Percentiles rank a stretch among this genome's conserved stretches.
Conservation (phyloP, 2,329 filamentous ascomycete genomes). For the Pseudofabraea citricarpa region DNA sequence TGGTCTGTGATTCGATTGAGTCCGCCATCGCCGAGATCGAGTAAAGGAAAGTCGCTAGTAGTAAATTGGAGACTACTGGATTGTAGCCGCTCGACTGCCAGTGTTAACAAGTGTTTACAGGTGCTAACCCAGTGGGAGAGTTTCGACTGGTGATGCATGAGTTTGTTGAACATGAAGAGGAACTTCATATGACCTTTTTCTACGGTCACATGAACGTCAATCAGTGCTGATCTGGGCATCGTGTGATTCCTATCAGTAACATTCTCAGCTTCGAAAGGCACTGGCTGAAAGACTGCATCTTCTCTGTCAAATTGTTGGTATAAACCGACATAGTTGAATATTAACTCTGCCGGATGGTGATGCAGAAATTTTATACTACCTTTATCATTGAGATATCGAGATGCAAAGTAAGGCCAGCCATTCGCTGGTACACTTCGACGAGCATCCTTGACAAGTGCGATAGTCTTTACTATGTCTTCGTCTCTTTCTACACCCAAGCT, state of each 20-base stretch:
- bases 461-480: conserved; percentile 5
- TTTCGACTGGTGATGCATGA: not conserved
- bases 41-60: conserved; percentile 8
- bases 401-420: conserved; percentile 34
- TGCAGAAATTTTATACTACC: conserved; percentile 28
- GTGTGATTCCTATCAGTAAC: not conserved
- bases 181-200: not conserved
- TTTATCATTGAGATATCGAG: conserved; percentile 26
- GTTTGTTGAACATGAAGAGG: not conserved
- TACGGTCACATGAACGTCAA: conserved; percentile 1
- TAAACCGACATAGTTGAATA: conserved; percentile 44
- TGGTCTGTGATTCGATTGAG: not conserved
- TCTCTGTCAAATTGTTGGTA: conserved; percentile 39
- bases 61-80: not conserved
- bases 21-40: conserved; percentile 1
- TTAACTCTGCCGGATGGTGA: too few species aligned
- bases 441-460: conserved; percentile 30
- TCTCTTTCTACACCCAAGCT: not conserved
- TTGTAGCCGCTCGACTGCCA: not conserved
- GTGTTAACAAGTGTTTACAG: not conserved
- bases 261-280: too few species aligned
- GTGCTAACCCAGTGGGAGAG: not conserved
- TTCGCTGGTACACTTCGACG: conserved; percentile 30
- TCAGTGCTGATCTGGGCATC: not conserved
- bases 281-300: conserved; percentile 24